A percentile compares a stretch with the other conserved stretches of the same genome.
These are phyloP conservation scores for Russula vinacea DNA, from an alignment of 768 basidiomycete genomes.

Conservation along the genomic window DNA sequence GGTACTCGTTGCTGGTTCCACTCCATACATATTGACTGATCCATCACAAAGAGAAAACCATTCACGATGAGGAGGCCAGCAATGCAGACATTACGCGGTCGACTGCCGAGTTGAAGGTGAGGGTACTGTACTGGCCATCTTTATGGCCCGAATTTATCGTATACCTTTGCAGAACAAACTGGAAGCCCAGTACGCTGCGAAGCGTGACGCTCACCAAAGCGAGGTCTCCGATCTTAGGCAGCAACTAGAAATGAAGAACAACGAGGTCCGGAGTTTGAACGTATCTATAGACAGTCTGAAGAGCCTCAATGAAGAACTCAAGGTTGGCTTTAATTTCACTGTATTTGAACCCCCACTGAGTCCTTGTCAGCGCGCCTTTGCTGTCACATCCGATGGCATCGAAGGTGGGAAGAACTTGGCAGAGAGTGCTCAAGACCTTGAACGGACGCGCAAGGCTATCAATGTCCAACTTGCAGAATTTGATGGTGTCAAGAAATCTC, in stretches of 20 bases:
- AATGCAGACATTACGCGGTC: conserved; percentile 80
- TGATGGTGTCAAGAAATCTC: conserved; percentile 96
- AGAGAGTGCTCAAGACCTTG: conserved; percentile 95
- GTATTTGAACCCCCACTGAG: conserved; percentile 25
- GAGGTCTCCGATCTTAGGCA: conserved; percentile 86
- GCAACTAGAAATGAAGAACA: conserved; percentile 79
- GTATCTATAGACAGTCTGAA: conserved; percentile 89
- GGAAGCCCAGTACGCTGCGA: conserved; percentile 89
- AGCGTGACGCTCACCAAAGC: conserved; percentile 82
- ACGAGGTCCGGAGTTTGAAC: conserved; percentile 81
- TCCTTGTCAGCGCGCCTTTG: conserved; percentile 81
- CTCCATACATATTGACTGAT: conserved; percentile 23
- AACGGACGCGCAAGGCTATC: conserved; percentile 93
- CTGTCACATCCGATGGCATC: conserved; percentile 94
- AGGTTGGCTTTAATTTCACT: conserved; percentile 53
- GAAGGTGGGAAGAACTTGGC: conserved; percentile 96
- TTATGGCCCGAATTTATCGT: conserved; percentile 26
- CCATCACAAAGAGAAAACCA: conserved; percentile 71
- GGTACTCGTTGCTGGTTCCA: conserved; percentile 49
- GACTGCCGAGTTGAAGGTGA: conserved; percentile 87
- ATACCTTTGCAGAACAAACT: conserved; percentile 68
- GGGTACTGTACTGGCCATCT: conserved; percentile 32
- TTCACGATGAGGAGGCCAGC: conserved; percentile 82
- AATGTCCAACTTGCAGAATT: conserved; percentile 98
- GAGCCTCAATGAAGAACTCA: conserved; percentile 95